Evolutionary conservation across 495 filamentous ascomycete species (phyloP).

Genomic region (Bacidia gigantensis): DNA sequence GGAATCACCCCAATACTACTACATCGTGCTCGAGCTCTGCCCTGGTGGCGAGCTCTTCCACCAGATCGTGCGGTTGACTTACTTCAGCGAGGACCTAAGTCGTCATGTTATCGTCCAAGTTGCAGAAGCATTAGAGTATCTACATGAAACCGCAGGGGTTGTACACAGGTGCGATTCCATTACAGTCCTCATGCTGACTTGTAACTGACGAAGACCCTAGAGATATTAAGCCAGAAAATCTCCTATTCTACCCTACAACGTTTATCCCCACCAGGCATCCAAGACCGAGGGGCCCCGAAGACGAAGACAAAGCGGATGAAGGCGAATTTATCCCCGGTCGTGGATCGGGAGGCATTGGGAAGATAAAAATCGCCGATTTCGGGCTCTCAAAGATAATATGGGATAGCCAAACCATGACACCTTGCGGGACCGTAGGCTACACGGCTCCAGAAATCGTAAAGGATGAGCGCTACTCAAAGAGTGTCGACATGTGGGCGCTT

Average conservation of each 20-base stretch:
- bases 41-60: constrained; percentile 95
- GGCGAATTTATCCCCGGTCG: constrained; percentile 78
- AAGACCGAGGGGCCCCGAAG: constrained; percentile 63
- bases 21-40: constrained; percentile 89
- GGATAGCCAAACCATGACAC: constrained; percentile 98
- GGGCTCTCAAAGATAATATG: constrained; percentile 95
- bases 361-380: constrained; percentile 96
- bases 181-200: constrained; percentile 9
- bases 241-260: constrained; percentile 78
- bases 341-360: constrained; percentile 84
- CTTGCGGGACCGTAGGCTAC: constrained; percentile 95
- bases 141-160: constrained; percentile 88
- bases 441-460: constrained; percentile 99
- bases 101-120: constrained; percentile 91
- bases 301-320: constrained; percentile 96
- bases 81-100: constrained; percentile 92
- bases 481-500: constrained; percentile 98
- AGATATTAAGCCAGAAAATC: constrained; percentile 97
- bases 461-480: constrained; percentile 96
- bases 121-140: constrained; percentile 80
- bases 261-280: constrained; percentile 69
- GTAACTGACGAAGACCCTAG: constrained; percentile 44
- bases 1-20: constrained; percentile 91
- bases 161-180: constrained; percentile 77
- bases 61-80: constrained; percentile 94